phyloP scores from a whole-genome alignment of 2,329 filamentous ascomycete genomes.

The Hypoxylon sp. region DNA sequence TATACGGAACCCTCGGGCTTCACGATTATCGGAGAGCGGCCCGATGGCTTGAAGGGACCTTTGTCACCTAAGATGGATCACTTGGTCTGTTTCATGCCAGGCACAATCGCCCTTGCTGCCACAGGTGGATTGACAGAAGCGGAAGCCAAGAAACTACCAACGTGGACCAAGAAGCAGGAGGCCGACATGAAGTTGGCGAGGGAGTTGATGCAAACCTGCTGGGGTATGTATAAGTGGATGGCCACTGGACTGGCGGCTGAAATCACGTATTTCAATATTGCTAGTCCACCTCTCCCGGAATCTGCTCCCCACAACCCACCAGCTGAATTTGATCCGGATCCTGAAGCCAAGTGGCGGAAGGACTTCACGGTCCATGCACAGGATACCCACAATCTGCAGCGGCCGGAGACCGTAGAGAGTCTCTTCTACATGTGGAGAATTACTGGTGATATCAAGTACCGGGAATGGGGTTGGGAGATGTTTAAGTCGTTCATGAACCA shows the following conservation, averaged over 20 bases:
- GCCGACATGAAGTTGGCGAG: conserved; percentile 88
- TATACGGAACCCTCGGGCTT: conserved; percentile 86
- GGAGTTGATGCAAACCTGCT: conserved; percentile 96
- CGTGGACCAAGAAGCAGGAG: conserved; percentile 85
- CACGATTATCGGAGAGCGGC: conserved; percentile 92
- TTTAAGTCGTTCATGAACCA: conserved; percentile 92
- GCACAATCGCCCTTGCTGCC: conserved; percentile 90
- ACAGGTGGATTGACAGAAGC: conserved; percentile 84
- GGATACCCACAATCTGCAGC: conserved; percentile 94
- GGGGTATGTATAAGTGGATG: conserved; percentile 95
- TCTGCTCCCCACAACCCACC: conserved; percentile 68
- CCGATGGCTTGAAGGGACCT: conserved; percentile 75
- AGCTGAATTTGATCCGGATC: conserved; percentile 64
- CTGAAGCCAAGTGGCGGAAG: conserved; percentile 76
- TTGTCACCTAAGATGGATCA: conserved; percentile 97
- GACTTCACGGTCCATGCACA: conserved; percentile 85
- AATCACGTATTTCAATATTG: conserved; percentile 90
- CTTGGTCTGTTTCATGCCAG: conserved; percentile 96
- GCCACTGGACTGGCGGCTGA: conserved; percentile 93
- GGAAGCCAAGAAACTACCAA: conserved; percentile 78
- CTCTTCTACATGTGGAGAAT: conserved; percentile 99
- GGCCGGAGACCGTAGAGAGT: conserved; percentile 96
- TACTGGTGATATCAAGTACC: conserved; percentile 88
- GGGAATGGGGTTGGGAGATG: conserved; percentile 99
- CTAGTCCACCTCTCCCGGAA: conserved; percentile 75